Evolutionary conservation across 108 stramenopile species (phyloP).

Genomic region (Nannochloropsis gaditana): DNA sequence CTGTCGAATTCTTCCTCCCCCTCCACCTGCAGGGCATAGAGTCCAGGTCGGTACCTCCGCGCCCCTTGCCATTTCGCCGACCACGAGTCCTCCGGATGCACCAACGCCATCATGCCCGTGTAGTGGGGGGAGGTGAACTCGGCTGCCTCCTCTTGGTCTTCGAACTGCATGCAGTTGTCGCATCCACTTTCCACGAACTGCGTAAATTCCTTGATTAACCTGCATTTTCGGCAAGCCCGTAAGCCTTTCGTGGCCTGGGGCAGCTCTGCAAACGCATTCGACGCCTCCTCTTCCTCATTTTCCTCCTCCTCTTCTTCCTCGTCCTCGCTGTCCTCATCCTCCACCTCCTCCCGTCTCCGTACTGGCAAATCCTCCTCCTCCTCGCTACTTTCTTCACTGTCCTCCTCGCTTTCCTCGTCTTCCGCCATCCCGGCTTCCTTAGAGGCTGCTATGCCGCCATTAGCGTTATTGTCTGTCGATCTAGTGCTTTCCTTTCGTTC

Average conservation of each 20-base stretch:
- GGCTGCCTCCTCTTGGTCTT: background rate
- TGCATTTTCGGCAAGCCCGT: constrained; percentile 7
- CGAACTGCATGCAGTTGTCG: background rate
- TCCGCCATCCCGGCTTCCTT: background rate
- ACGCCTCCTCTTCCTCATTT: background rate
- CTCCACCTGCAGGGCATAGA: constrained; percentile 2
- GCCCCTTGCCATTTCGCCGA: background rate
- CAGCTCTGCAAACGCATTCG: background rate
- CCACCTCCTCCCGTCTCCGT: background rate
- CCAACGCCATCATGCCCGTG: background rate
- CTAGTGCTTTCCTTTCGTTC: background rate
- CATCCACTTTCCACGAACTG: constrained; percentile 4
- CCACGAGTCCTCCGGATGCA: background rate
- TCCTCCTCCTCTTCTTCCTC: background rate
- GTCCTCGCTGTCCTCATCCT: background rate
- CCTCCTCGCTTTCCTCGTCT: background rate
- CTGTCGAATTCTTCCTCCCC: background rate
- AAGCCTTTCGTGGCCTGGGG: background rate
- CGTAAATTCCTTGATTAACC: background rate
- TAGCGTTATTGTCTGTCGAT: too few relatives aligned
- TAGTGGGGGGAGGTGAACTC: constrained; percentile 1
- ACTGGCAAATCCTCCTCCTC: constrained; percentile 16
- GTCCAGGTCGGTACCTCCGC: background rate
- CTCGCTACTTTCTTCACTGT: background rate
- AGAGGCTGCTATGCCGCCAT: too few relatives aligned